These are phyloP conservation scores for Aureobasidium sp. DNA, from an alignment of 2,329 filamentous ascomycete genomes.

Conservation along the genomic window DNA sequence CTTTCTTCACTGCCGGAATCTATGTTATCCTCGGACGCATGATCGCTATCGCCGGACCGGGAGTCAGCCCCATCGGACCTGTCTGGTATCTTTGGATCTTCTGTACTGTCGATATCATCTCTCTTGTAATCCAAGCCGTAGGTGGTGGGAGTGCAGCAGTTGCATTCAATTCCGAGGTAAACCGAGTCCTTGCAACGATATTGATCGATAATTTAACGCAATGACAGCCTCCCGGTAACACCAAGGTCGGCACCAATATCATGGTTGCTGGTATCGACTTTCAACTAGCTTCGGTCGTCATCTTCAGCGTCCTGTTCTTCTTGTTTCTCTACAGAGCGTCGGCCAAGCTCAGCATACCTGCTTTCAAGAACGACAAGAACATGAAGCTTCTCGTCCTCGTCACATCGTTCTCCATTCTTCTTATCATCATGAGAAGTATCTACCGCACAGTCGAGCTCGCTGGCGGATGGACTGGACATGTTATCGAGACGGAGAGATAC, in stretches of 20 bases:
- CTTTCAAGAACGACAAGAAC: conserved; percentile 6
- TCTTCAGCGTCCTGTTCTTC: conserved; percentile 46
- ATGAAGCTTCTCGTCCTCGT: conserved; percentile 24
- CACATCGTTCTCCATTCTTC: not conserved
- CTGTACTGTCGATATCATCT: conserved; percentile 56
- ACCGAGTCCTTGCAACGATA: no score
- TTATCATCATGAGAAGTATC: conserved; percentile 56
- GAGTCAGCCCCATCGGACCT: conserved; percentile 20
- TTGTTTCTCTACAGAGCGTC: not conserved
- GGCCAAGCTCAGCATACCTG: not conserved
- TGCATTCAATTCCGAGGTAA: conserved; percentile 24
- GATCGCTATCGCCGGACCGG: conserved; percentile 43
- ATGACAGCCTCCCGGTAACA: conserved; percentile 18
- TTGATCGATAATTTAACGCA: no score
- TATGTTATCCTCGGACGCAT: conserved; percentile 58
- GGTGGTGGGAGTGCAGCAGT: conserved; percentile 42
- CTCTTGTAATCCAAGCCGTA: conserved; percentile 53
- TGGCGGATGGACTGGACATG: conserved; percentile 53
- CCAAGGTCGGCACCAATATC: conserved; percentile 48
- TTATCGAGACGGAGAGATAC: conserved; percentile 43
- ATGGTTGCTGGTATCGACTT: conserved; percentile 58
- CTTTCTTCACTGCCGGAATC: conserved; percentile 57
- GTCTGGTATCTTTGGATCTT: conserved; percentile 38
- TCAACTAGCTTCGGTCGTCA: conserved; percentile 51
- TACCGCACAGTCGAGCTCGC: conserved; percentile 62